Conservation (phyloP, 108 stramenopile genomes). For the Cyclotella choctawhatcheeana region DNA sequence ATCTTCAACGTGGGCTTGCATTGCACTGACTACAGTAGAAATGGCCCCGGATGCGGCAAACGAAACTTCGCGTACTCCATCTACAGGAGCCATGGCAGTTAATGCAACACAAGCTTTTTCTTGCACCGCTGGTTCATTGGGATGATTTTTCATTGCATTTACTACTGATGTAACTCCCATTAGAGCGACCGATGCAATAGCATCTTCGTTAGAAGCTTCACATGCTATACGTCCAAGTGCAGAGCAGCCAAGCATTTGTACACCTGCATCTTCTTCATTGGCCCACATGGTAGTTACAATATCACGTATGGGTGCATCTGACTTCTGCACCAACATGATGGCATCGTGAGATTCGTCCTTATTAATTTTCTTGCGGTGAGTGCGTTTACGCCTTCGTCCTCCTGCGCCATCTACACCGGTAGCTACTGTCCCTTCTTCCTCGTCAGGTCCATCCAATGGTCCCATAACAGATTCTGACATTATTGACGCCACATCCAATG, state of each 20-base stretch:
- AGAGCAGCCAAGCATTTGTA: slow-evolving; percentile 86
- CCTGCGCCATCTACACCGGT: slow-evolving; percentile 50
- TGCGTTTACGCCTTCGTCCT: slow-evolving; percentile 41
- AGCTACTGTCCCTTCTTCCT: slow-evolving; percentile 49
- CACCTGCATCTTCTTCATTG: slow-evolving; percentile 87
- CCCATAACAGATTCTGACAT: slow-evolving; percentile 26
- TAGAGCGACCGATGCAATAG: slow-evolving; percentile 63
- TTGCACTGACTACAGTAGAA: slow-evolving; percentile 81
- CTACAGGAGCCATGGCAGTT: slow-evolving; percentile 59
- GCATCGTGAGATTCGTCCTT: slow-evolving; percentile 88
- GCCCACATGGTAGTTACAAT: slow-evolving; percentile 87
- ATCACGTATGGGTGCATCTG: slow-evolving; percentile 63
- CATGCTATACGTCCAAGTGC: slow-evolving; percentile 58
- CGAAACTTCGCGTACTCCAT: slow-evolving; percentile 77
- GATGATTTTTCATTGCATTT: slow-evolving; percentile 90
- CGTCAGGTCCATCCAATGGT: slow-evolving; percentile 37
- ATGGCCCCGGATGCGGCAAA: slow-evolving; percentile 88
- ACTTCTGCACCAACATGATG: slow-evolving; percentile 85
- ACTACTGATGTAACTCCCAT: slow-evolving; percentile 78
- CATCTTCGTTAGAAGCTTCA: slow-evolving; percentile 15
- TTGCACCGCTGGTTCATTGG: slow-evolving; percentile 85
- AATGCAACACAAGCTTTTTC: slow-evolving; percentile 81
- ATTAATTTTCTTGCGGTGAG: slow-evolving; percentile 51
- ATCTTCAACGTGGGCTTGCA: slow-evolving; percentile 90
- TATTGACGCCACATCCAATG: slow-evolving; percentile 24